Evolutionary conservation across 352 stramenopile species (phyloP), one percentile per base, ranked within the genome.

Genomic region (Phytophthora citrophthora): DNA sequence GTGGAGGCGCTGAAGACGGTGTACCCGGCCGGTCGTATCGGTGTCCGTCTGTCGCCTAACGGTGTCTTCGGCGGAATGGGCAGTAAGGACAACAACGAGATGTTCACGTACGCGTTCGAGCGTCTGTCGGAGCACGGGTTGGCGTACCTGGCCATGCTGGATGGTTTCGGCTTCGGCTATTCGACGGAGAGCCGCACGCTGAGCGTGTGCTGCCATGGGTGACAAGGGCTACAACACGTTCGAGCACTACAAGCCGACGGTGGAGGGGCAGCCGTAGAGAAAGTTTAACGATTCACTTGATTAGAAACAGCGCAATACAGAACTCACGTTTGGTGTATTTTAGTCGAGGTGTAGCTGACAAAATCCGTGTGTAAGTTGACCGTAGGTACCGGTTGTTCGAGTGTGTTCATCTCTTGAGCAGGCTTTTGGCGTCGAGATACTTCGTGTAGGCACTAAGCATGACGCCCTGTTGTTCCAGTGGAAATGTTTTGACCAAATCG

Each of bases 181-280:
- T 40, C 43, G n/a, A 47, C 24, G 4, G 27, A 63, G 31, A 53
- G 55, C 34, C 55, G 55, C 6, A 46, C 46, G 3, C 13, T 57
- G n/a, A 64, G 26, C 1, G 32, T 46, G 5, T 23, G 34, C 55
- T 11, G 38, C 45, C 34, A 56, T 55, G 46, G 55, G 46, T 12
- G 55, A 51, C 46, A 54, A 64, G 24, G 55, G 55, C 36, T 64
- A 64, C 26, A 64, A 55, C 46, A 56, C 55, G 11, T 63, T 63
- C n/a, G 34, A 41, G 44, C 45, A 55, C 16, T 63, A 56, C 34
- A 63, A 63, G 24, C 55, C 55, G 18, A 52, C 41, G 43, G 41
- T 43, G 39, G 39, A 60, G 52, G 39, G 36, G 27, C 39, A 60
- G 27, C 52, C 16, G 29, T 51, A 60, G 39, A 51, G 4, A 32